These are phyloP conservation scores for Candida saitoana DNA, from an alignment of 805 yeast species.

Conservation along the genomic window DNA sequence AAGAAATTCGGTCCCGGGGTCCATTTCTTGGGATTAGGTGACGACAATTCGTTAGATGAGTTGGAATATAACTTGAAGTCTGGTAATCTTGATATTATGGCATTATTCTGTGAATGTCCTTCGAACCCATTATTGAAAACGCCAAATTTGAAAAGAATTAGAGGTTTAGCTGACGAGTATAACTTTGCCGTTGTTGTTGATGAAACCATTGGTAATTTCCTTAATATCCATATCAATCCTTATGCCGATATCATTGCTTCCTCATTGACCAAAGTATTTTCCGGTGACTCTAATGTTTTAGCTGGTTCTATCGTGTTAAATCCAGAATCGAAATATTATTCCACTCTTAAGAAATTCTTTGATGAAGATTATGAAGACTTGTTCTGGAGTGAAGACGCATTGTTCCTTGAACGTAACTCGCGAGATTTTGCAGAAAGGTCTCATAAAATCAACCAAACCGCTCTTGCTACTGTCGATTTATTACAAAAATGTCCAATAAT, in stretches of 20 bases:
- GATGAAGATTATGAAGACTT: constrained; percentile 59
- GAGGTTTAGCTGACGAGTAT: constrained; percentile 62
- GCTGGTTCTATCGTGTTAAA: constrained; percentile 86
- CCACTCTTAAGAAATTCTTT: constrained; percentile 46
- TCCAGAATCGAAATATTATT: constrained; percentile 52
- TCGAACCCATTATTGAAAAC: constrained; percentile 89
- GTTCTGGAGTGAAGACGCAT: constrained; percentile 92
- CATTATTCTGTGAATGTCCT: constrained; percentile 89
- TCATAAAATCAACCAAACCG: constrained; percentile 49
- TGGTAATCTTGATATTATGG: constrained; percentile 59
- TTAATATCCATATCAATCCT: constrained; percentile 75
- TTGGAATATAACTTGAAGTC: constrained; percentile 56
- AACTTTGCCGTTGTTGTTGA: constrained; percentile 81
- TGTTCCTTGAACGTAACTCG: constrained; percentile 86
- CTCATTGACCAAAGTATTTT: constrained; percentile 86
- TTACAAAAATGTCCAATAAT: constrained; percentile 51
- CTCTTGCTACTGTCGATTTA: constrained; percentile 52
- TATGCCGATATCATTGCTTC: constrained; percentile 84
- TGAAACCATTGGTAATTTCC: constrained; percentile 90
- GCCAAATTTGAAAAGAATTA: constrained; percentile 67
- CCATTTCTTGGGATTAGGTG: constrained; percentile 81
- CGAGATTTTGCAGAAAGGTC: constrained; percentile 77
- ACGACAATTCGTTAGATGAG: constrained; percentile 60
- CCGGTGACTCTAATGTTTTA: constrained; percentile 94
- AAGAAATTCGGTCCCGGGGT: constrained; percentile 91